phyloP scores from a whole-genome alignment of 1,284 basidiomycete genomes.

The Puccinia triticina region DNA sequence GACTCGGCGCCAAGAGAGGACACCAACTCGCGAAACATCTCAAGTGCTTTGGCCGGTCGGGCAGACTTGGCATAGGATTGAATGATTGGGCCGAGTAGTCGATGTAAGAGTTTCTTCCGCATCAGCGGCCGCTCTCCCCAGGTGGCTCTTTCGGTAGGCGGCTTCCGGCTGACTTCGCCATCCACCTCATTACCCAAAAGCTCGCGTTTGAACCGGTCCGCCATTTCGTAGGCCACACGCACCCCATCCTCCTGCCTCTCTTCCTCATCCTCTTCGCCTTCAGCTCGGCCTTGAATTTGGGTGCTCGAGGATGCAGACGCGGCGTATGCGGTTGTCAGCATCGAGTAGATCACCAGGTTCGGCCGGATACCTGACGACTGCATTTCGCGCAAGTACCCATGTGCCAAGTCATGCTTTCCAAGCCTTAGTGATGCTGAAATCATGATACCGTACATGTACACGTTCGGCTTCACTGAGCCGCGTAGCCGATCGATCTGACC shows the following conservation, averaged over 20 bases:
- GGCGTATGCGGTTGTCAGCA: slow-evolving; percentile 70
- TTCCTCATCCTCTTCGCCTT: slow-evolving; percentile 55
- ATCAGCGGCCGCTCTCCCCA: slow-evolving; percentile 57
- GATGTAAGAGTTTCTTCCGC: slow-evolving; percentile 53
- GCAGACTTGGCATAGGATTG: slow-evolving; percentile 65
- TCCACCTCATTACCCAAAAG: slow-evolving; percentile 64
- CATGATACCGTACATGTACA: slow-evolving; percentile 78
- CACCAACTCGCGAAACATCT: slow-evolving; percentile 67
- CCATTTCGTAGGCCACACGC: slow-evolving; percentile 57
- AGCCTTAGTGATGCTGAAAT: slow-evolving; percentile 75
- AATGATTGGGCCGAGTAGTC: slow-evolving; percentile 71
- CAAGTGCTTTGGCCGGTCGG: slow-evolving; percentile 67
- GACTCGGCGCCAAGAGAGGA: slow-evolving; percentile 49
- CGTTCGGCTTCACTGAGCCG: slow-evolving; percentile 57
- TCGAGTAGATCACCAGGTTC: slow-evolving; percentile 71
- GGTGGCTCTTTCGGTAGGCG: slow-evolving; percentile 55
- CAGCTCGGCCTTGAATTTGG: slow-evolving; percentile 61
- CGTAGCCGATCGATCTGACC: background rate
- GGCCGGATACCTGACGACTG: slow-evolving; percentile 70
- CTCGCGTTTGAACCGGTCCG: slow-evolving; percentile 52
- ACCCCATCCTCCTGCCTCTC: slow-evolving; percentile 53
- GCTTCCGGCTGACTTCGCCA: slow-evolving; percentile 63
- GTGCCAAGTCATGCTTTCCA: slow-evolving; percentile 68
- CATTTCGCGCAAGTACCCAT: slow-evolving; percentile 76
- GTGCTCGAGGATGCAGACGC: slow-evolving; percentile 11